Conservation (phyloP, 2,329 filamentous ascomycete species). For the Alternaria incomplexa region DNA sequence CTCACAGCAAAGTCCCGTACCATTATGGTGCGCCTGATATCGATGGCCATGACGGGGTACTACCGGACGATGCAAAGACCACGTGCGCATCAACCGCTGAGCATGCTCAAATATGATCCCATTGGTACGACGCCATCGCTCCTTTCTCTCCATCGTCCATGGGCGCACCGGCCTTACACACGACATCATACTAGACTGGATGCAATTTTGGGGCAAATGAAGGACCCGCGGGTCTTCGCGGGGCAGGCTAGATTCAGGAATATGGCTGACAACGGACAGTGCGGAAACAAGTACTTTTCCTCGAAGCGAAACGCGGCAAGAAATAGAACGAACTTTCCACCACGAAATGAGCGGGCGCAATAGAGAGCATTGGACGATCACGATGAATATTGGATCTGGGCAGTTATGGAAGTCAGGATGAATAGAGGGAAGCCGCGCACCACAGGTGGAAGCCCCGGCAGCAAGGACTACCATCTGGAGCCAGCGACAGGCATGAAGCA, state of each 20-base stretch:
- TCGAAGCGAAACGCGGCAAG: slow-evolving; percentile 86
- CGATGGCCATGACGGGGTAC: slow-evolving; percentile 98
- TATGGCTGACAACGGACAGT: slow-evolving; percentile 61
- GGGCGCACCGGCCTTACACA: background rate
- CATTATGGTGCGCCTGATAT: slow-evolving; percentile 90
- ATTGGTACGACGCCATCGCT: slow-evolving; percentile 68
- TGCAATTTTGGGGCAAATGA: background rate
- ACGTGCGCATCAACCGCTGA: slow-evolving; percentile 80
- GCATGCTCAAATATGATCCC: slow-evolving; percentile 98
- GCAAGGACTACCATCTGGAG: background rate
- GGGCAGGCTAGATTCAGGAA: background rate
- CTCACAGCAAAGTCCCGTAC: slow-evolving; percentile 83
- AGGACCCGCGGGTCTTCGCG: background rate
- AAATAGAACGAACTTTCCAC: slow-evolving; percentile 32
- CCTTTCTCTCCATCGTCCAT: background rate
- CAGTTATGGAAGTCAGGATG: background rate
- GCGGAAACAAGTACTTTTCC: slow-evolving; percentile 92
- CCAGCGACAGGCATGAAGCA: background rate
- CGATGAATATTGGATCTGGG: background rate
- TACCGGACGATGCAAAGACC: slow-evolving; percentile 91
- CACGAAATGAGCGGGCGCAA: background rate
- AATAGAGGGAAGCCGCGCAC: background rate
- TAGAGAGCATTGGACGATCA: background rate
- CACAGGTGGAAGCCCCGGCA: background rate
- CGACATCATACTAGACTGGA: background rate